A percentile compares a stretch with the other conserved stretches of the same genome.
These are phyloP conservation scores for Xerocomus nothofagi DNA, from an alignment of 1,284 basidiomycete genomes.

Conservation along the genomic window DNA sequence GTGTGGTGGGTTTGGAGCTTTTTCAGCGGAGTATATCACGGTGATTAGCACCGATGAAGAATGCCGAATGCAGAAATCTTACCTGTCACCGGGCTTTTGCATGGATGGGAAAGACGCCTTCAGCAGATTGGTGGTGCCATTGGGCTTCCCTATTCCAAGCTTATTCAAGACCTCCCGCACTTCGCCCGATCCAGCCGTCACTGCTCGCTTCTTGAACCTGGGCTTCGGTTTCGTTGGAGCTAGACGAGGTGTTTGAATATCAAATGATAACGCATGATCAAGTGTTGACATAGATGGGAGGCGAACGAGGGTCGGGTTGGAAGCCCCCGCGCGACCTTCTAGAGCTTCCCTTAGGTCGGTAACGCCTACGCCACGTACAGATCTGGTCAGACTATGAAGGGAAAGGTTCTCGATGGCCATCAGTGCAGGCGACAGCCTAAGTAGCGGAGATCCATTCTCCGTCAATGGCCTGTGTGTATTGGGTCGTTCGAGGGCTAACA, in stretches of 20 bases:
- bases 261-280: conserved; percentile 60
- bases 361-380: conserved; percentile 77
- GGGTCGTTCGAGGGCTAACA: conserved; percentile 58
- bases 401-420: conserved; percentile 90
- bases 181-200: conserved; percentile 59
- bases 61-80: conserved; percentile 14
- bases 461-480: conserved; percentile 59
- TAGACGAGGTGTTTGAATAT: conserved; percentile 39
- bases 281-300: conserved; percentile 74
- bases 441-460: conserved; percentile 67
- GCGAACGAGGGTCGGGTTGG: conserved; percentile 64
- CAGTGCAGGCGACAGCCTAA: conserved; percentile 77
- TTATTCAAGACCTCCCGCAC: conserved; percentile 76
- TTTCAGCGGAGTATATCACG: conserved; percentile 1
- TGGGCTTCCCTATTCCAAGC: conserved; percentile 73
- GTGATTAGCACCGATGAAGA: conserved; percentile 4
- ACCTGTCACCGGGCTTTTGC: conserved; percentile 44
- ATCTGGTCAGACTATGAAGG: conserved; percentile 74
- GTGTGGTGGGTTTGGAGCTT: conserved; percentile 19
- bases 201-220: conserved; percentile 51
- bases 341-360: conserved; percentile 84
- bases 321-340: conserved; percentile 77
- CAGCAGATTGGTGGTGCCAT: conserved; percentile 52
- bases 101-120: conserved; percentile 66
- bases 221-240: conserved; percentile 54